These are phyloP conservation scores for Acanthamoeba lenticulata DNA, from an alignment of 208 protist genomes.

Conservation along the genomic window DNA sequence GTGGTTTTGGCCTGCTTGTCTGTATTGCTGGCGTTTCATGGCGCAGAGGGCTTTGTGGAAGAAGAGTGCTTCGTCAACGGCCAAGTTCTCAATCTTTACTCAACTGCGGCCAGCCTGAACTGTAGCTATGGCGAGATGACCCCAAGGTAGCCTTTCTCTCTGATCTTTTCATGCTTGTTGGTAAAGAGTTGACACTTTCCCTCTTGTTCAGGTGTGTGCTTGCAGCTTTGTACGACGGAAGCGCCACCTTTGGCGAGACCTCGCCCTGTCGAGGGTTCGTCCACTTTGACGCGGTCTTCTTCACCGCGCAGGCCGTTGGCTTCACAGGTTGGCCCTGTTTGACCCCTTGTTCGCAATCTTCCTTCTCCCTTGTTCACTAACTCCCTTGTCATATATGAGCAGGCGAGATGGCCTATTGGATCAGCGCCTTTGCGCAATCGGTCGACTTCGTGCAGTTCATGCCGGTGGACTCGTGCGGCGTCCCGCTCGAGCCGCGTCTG, in stretches of 20 bases:
- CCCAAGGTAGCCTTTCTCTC: neutral
- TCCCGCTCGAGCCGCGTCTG: neutral
- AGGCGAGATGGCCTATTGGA: neutral
- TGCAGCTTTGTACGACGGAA: neutral
- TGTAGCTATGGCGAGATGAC: neutral
- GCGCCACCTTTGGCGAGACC: neutral
- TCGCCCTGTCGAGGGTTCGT: neutral
- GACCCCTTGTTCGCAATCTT: too few species aligned
- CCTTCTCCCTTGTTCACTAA: too few species aligned
- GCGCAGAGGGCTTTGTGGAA: too few species aligned
- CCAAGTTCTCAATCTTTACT: neutral
- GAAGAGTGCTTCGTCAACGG: too few species aligned
- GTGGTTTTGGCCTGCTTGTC: too few species aligned
- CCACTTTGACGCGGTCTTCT: neutral
- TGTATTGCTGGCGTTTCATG: too few species aligned
- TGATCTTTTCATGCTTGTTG: neutral
- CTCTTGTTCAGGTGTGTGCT: neutral
- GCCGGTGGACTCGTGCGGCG: neutral
- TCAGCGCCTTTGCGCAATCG: neutral
- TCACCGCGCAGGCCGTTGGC: neutral
- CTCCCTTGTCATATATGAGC: neutral
- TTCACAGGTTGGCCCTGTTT: neutral
- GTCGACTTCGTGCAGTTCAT: slow-evolving; percentile 1
- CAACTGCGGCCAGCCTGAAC: neutral
- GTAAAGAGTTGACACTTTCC: too few species aligned